Percentiles rank a stretch among this genome's conserved stretches.
phyloP scores from a whole-genome alignment of 495 filamentous ascomycete species.

The Evansstolkia leycettana region DNA sequence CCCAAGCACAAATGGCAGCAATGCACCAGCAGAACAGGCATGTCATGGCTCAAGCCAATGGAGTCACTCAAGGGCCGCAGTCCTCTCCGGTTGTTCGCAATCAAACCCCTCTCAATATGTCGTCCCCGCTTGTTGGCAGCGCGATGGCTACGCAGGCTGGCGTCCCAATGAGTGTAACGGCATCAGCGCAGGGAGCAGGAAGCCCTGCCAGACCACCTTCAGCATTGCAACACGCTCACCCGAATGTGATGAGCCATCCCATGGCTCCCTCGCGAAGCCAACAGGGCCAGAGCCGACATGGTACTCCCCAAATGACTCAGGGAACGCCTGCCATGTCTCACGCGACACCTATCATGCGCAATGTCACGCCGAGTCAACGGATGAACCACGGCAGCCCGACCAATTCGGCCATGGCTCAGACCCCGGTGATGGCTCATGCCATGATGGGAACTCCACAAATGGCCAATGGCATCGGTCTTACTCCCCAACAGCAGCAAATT shows the following conservation, averaged over 20 bases:
- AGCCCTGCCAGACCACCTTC: slow-evolving; percentile 68
- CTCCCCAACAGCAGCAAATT: slow-evolving; percentile 33
- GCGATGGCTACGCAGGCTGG: slow-evolving; percentile 36
- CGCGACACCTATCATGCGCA: slow-evolving; percentile 56
- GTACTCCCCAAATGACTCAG: slow-evolving; percentile 71
- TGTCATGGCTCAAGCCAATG: slow-evolving; percentile 40
- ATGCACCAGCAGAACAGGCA: slow-evolving; percentile 34
- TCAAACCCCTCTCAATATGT: slow-evolving; percentile 64
- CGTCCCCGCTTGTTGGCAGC: slow-evolving; percentile 61
- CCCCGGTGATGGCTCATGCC: slow-evolving; percentile 43
- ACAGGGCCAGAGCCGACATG: slow-evolving; percentile 59
- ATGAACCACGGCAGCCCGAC: slow-evolving; percentile 61
- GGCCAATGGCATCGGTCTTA: slow-evolving; percentile 22
- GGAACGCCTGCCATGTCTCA: slow-evolving; percentile 69
- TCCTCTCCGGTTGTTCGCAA: slow-evolving; percentile 73
- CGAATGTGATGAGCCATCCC: slow-evolving; percentile 51
- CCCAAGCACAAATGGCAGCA: slow-evolving; percentile 35
- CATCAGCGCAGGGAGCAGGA: slow-evolving; percentile 60
- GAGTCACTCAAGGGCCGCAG: slow-evolving; percentile 53
- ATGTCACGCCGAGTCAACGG: slow-evolving; percentile 56
- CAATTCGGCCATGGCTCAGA: slow-evolving; percentile 44
- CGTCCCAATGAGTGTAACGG: slow-evolving; percentile 68
- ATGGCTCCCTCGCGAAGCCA: slow-evolving; percentile 75
- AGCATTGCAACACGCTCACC: slow-evolving; percentile 57
- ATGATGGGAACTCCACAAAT: slow-evolving; percentile 35